Percentiles rank a stretch among this genome's conserved stretches.
Conservation (phyloP, 768 basidiomycete genomes). For the Nevesoporus exiguus region DNA sequence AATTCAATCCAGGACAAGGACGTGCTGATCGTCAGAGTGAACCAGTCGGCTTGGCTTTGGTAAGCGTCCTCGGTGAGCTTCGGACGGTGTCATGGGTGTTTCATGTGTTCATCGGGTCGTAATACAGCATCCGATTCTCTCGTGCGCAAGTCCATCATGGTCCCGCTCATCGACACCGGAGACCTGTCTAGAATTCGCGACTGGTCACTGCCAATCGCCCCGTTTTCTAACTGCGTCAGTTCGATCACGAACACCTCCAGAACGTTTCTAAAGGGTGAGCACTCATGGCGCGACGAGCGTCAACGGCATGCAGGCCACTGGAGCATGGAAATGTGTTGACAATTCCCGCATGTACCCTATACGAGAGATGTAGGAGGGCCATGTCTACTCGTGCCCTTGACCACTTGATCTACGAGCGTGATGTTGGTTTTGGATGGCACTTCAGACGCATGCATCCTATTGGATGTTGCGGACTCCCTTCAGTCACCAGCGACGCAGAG, state of each 20-base stretch:
- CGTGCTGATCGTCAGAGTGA: slow-evolving; percentile 95
- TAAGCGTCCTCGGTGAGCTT: slow-evolving; percentile 74
- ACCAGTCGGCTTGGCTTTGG: slow-evolving; percentile 86
- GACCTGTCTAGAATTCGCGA: slow-evolving; percentile 63
- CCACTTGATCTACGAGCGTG: neutral
- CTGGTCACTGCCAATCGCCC: slow-evolving; percentile 56
- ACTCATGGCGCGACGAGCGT: neutral
- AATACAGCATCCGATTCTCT: slow-evolving; percentile 49
- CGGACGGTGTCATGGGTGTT: neutral
- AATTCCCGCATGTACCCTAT: slow-evolving; percentile 63
- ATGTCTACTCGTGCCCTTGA: neutral
- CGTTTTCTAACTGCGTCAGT: slow-evolving; percentile 81
- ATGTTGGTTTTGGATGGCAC: slow-evolving; percentile 88
- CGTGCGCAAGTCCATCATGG: slow-evolving; percentile 50
- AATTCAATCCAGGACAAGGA: slow-evolving; percentile 56
- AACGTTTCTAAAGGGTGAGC: slow-evolving; percentile 59
- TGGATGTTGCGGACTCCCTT: slow-evolving; percentile 61
- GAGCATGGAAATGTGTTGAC: slow-evolving; percentile 79
- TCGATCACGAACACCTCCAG: slow-evolving; percentile 79
- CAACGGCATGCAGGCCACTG: slow-evolving; percentile 54
- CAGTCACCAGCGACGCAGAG: no score
- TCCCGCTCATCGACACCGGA: slow-evolving; percentile 80
- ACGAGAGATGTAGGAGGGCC: slow-evolving; percentile 78
- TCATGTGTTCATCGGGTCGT: neutral
- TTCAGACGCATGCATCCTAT: slow-evolving; percentile 74